Conservation (phyloP, 179 eudicot species). For the Camellia oleifera region DNA sequence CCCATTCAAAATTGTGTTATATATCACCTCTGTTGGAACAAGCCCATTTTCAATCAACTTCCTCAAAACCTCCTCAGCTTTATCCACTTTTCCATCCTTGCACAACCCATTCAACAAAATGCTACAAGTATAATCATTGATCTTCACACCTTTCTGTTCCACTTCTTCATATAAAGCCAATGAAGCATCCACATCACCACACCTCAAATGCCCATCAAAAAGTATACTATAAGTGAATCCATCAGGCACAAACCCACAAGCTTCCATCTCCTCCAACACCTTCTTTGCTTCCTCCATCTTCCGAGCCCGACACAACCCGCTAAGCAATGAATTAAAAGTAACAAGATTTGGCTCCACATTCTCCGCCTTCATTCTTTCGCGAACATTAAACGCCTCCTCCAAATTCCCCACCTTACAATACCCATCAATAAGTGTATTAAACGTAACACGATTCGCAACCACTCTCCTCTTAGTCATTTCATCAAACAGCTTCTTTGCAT, state of each 20-base stretch:
- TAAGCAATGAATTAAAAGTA: constrained; percentile 69
- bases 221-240: constrained; percentile 60
- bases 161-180: constrained; percentile 46
- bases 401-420: constrained; percentile 29
- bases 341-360: constrained; percentile 47
- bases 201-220: constrained; percentile 60
- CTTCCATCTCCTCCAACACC: constrained; percentile 60
- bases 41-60: constrained; percentile 40
- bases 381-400: constrained; percentile 22
- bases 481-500: constrained; percentile 28
- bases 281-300: constrained; percentile 52
- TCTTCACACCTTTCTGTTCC: constrained; percentile 32
- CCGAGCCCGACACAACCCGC: constrained; percentile 56
- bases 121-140: constrained; percentile 47
- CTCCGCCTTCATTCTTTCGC: constrained; percentile 55
- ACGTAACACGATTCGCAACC: constrained; percentile 20
- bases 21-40: constrained; percentile 53
- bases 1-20: constrained; percentile 62
- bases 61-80: constrained; percentile 49
- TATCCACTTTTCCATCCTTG: constrained; percentile 57
- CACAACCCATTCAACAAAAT: constrained; percentile 71
- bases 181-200: constrained; percentile 40
- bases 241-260: constrained; percentile 57
- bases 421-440: constrained; percentile 32
- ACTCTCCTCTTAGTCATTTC: constrained; percentile 28